These are phyloP conservation scores for Withania somnifera DNA, from an alignment of 305 asterid genomes.

Conservation along the genomic window DNA sequence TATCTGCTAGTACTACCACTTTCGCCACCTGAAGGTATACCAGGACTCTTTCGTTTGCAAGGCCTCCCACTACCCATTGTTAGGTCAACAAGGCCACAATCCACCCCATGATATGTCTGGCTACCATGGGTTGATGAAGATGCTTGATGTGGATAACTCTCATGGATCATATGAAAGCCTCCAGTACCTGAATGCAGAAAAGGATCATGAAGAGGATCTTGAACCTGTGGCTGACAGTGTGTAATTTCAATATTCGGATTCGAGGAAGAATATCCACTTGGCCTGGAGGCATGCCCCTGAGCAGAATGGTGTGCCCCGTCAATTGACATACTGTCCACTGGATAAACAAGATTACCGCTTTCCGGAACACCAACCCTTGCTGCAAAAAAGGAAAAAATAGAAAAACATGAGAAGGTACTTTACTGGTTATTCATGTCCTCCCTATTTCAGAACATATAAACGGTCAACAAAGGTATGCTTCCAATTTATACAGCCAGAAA, in stretches of 20 bases:
- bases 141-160: conserved; percentile 27
- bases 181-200: conserved; percentile 33
- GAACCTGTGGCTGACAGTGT: conserved; percentile 35
- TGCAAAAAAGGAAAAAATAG: conserved; percentile 15
- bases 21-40: conserved; percentile 39
- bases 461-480: background rate
- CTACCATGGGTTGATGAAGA: conserved; percentile 36
- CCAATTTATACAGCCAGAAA: background rate
- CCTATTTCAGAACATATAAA: background rate
- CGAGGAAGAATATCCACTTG: conserved; percentile 33
- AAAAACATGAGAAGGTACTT: background rate
- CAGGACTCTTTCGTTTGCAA: conserved; percentile 57
- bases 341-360: conserved; percentile 32
- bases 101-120: conserved; percentile 34
- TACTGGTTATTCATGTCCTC: background rate
- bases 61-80: conserved; percentile 32
- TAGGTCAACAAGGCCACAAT: conserved; percentile 38
- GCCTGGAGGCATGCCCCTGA: conserved; percentile 44
- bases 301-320: conserved; percentile 39
- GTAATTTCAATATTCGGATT: conserved; percentile 32
- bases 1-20: conserved; percentile 57
- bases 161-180: conserved; percentile 25
- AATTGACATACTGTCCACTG: conserved; percentile 27
- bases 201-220: conserved; percentile 38
- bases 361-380: conserved; percentile 46